These are phyloP conservation scores for Candida pini DNA, from an alignment of 805 yeast species.

Conservation along the genomic window DNA sequence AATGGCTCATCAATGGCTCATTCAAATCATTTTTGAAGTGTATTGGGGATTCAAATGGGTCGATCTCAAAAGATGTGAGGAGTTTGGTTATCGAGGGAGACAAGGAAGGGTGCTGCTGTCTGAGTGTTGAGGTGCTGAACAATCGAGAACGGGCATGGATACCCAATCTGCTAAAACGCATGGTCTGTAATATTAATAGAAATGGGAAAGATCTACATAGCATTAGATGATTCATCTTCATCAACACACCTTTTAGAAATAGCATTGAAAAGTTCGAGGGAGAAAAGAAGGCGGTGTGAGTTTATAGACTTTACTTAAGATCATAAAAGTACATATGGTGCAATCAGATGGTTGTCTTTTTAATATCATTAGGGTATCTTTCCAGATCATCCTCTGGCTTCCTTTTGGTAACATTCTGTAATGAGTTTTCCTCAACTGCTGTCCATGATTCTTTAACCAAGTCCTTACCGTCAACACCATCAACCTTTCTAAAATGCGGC, in stretches of 20 bases:
- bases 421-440: slow-evolving; percentile 13
- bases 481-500: slow-evolving; percentile 87
- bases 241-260: no score
- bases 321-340: no score
- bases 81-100: slow-evolving; percentile 16
- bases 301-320: no score
- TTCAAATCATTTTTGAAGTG: slow-evolving; percentile 27
- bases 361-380: neutral
- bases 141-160: neutral
- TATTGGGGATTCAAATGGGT: slow-evolving; percentile 10
- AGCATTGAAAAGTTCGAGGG: no score
- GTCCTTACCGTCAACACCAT: slow-evolving; percentile 60
- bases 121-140: neutral
- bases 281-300: no score
- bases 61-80: slow-evolving; percentile 15
- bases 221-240: no score
- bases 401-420: no score
- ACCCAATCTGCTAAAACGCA: no score
- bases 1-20: slow-evolving; percentile 35
- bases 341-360: neutral
- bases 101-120: slow-evolving; percentile 1
- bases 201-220: no score
- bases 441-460: slow-evolving; percentile 21
- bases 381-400: slow-evolving; percentile 3
- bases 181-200: no score